Evolutionary conservation across 805 yeast species (phyloP).

Genomic region (Ogataea angusta): DNA sequence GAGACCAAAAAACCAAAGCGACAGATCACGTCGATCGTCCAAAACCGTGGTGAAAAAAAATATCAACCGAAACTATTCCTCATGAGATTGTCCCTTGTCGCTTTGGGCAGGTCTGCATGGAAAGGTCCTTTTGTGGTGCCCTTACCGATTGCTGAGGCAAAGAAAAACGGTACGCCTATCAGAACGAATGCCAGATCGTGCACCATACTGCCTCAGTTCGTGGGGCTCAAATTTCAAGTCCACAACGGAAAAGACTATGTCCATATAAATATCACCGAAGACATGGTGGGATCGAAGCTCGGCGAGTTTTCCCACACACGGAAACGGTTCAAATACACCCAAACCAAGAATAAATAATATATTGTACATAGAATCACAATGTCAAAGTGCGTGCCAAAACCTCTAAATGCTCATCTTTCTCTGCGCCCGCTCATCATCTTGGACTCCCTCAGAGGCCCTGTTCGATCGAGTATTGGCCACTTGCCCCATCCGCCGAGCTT

Average conservation of each 20-base stretch:
- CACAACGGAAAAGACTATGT: conserved; percentile 96
- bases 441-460: conserved; percentile 78
- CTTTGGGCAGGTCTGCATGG: conserved; percentile 56
- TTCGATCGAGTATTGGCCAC: conserved; percentile 83
- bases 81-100: conserved; percentile 40
- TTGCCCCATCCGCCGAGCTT: conserved; percentile 89
- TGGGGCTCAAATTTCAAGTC: conserved; percentile 89
- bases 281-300: conserved; percentile 93
- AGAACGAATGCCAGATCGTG: conserved; percentile 96
- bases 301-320: conserved; percentile 97
- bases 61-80: background rate
- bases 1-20: background rate
- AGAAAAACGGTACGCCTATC: conserved; percentile 76
- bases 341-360: conserved; percentile 56
- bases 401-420: conserved; percentile 5
- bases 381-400: conserved; percentile 1
- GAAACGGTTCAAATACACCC: conserved; percentile 79
- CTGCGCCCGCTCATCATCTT: conserved; percentile 37
- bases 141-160: conserved; percentile 84
- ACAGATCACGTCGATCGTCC: conserved; percentile 7
- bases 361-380: conserved; percentile 11
- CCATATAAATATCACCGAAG: conserved; percentile 80
- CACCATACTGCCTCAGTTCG: conserved; percentile 92
- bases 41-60: conserved; percentile 1
- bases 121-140: conserved; percentile 93